Evolutionary conservation across 2,329 filamentous ascomycete genomes (phyloP), one percentile per base, ranked within the genome.

Genomic region (Conoideocrella luteorostrata): DNA sequence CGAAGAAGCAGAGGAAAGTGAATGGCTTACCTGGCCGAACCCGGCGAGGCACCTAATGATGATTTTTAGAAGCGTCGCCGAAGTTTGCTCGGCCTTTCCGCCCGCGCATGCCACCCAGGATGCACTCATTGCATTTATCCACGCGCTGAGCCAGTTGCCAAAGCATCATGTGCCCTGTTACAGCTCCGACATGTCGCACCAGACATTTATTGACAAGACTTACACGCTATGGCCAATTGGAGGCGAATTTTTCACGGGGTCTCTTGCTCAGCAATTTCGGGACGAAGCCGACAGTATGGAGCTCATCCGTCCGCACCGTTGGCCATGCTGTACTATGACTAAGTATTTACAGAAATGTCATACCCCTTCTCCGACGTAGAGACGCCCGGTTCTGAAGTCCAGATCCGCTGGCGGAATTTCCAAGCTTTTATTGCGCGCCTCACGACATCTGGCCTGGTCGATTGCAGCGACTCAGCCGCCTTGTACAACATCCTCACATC

Each of bases 21-120:
- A 39, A n/a, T 20, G 35, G 13, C 32, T 48, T 12, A 5, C 46
- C 17, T 43, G 13, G 3, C 46, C 46, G 5, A 48, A 46, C 22
- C 39, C 46, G 3, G 43, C 46, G 13, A 36, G 46, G 17, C 39
- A 43, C 26, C 28, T 48, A 15, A 35, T 33, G 11, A 48, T 48
- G 46, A 39, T 48, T 12, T 13, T 40, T 17, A 39, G 18, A 9
- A n/a, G 13, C 35, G 41, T 48, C 18, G 46, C 46, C 11, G 37
- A 5, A 18, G 36, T 45, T 12, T 48, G 43, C 39, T 46, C 46
- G 9, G 43, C 46, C 4, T 48, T 13, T 38, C 43, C 39, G 13
- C 46, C 46, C 15, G 29, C n/a, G 12, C 39, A 48, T 15, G 13
- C 39, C 10, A 35, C 24, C 15, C 46, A 48, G 12, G 26, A 37